These are phyloP conservation scores for Nicotiana undulata DNA, from an alignment of 257 asterid species.

Conservation along the genomic window DNA sequence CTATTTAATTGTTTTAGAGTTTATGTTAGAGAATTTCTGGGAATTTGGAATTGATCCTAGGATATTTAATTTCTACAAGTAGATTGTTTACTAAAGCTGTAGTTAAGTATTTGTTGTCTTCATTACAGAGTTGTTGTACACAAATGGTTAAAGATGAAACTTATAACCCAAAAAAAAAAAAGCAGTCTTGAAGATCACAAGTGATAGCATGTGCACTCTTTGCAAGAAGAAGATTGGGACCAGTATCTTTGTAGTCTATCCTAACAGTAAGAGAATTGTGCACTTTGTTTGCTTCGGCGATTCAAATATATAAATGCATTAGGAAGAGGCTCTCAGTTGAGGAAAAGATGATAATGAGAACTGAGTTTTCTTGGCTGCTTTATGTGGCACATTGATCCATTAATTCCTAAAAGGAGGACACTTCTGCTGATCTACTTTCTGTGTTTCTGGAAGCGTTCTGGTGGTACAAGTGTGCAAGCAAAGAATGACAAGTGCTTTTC, in stretches of 20 bases:
- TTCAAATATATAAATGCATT: constrained; percentile 73
- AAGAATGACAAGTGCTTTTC: not conserved
- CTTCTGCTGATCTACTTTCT: not conserved
- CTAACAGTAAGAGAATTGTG: constrained; percentile 79
- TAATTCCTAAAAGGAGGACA: not conserved
- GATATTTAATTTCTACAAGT: not conserved
- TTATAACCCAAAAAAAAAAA: constrained; percentile 59
- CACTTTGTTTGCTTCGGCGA: constrained; percentile 90
- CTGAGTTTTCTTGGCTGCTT: not conserved
- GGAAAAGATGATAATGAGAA: constrained; percentile 39
- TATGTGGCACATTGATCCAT: not conserved
- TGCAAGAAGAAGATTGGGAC: constrained; percentile 90
- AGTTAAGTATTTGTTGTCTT: not conserved
- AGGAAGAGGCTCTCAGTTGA: constrained; percentile 35
- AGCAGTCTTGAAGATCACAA: constrained; percentile 58
- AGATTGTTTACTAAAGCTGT: not conserved
- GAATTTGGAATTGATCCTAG: not conserved
- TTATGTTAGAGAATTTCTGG: not conserved
- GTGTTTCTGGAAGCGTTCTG: not conserved
- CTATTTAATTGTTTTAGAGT: not conserved
- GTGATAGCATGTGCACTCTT: constrained; percentile 85
- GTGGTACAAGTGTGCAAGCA: not conserved
- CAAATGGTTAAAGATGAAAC: constrained; percentile 77
- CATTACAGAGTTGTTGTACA: not conserved
- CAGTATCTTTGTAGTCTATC: constrained; percentile 88